Evolutionary conservation across 139 green algal species (phyloP).

Genomic region (Haematococcus lacustris): DNA sequence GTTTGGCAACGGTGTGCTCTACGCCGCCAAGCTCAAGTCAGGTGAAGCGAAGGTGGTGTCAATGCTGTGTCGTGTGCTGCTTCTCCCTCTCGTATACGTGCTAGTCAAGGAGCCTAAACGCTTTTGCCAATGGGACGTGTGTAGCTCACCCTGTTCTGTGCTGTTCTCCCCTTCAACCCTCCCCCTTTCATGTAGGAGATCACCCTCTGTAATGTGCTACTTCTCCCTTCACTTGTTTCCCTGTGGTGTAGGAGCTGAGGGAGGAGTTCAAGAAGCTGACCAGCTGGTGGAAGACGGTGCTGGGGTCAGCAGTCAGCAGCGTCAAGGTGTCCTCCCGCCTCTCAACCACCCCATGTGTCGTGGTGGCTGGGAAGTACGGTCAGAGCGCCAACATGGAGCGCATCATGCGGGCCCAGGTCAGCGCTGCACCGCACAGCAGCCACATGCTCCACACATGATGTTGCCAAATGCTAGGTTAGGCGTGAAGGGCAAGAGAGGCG

Average conservation of each 20-base stretch:
- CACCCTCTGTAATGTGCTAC: no score
- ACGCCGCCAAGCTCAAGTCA: no score
- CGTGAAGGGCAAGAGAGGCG: not conserved
- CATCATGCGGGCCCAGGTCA: constrained; percentile 68
- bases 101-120: no score
- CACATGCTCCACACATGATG: not conserved
- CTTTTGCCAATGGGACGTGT: no score
- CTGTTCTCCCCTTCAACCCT: no score
- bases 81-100: no score
- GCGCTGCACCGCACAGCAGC: not conserved
- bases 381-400: constrained; percentile 97
- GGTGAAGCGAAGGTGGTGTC: no score
- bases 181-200: no score
- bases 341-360: constrained; percentile 77
- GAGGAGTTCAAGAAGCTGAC: constrained; percentile 82
- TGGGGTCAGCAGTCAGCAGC: constrained; percentile 41
- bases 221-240: no score
- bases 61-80: no score
- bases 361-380: constrained; percentile 91
- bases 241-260: constrained; percentile 68
- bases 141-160: no score
- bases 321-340: constrained; percentile 71
- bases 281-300: constrained; percentile 88
- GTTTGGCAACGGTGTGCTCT: no score
- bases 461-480: not conserved